Evolutionary conservation across 73 alveolate species (phyloP).

Genomic region (Paramecium biaurelia): DNA sequence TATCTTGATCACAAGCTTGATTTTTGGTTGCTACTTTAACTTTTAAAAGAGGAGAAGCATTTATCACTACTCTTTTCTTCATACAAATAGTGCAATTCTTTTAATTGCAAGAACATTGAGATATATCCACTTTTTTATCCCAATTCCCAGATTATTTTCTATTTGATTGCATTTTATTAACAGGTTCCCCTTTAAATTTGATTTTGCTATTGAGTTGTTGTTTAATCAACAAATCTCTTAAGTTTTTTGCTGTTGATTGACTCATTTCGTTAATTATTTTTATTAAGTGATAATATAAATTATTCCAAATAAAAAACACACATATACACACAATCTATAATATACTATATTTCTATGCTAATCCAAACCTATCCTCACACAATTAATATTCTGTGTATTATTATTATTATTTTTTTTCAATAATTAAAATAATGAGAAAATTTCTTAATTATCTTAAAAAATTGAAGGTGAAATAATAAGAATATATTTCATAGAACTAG

Average conservation of each 20-base stretch:
- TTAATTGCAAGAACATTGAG: slow-evolving; percentile 40
- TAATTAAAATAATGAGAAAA: neutral
- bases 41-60: slow-evolving; percentile 44
- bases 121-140: slow-evolving; percentile 47
- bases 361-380: neutral
- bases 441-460: neutral
- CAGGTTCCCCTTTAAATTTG: slow-evolving; percentile 44
- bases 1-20: neutral
- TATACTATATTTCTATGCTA: neutral
- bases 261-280: slow-evolving; percentile 51
- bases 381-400: neutral
- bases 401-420: neutral
- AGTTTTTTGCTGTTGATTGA: slow-evolving; percentile 48
- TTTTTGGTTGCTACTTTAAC: slow-evolving; percentile 9
- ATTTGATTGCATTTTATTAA: neutral
- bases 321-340: neutral
- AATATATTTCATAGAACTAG: neutral
- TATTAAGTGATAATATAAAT: neutral
- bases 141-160: slow-evolving; percentile 46
- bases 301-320: neutral
- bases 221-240: slow-evolving; percentile 30
- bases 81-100: slow-evolving; percentile 39
- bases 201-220: slow-evolving; percentile 23
- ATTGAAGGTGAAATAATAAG: neutral
- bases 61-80: neutral